Evolutionary conservation across 805 yeast genomes (phyloP).

Genomic region (Teunomyces cretensis): DNA sequence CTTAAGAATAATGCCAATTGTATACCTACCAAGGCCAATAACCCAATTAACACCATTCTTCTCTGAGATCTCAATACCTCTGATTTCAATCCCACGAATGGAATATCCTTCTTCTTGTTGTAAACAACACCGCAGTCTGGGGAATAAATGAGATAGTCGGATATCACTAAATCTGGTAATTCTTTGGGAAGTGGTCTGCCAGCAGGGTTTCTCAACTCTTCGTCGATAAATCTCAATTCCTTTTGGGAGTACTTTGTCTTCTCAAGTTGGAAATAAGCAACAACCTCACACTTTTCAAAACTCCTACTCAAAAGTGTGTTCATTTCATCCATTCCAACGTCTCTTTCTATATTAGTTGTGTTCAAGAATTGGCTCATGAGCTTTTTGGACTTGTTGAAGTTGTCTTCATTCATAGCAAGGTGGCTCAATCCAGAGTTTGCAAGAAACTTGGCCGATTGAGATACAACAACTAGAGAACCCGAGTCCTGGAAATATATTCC

Average conservation of each 20-base stretch:
- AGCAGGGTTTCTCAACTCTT: constrained; percentile 68
- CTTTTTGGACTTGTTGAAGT: constrained; percentile 46
- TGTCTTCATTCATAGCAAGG: constrained; percentile 40
- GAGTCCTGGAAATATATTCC: constrained; percentile 68
- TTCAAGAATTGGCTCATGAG: constrained; percentile 46
- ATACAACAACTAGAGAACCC: constrained; percentile 59
- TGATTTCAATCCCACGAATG: constrained; percentile 53
- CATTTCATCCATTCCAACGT: constrained; percentile 39
- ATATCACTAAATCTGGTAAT: constrained; percentile 56
- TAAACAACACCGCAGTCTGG: constrained; percentile 83
- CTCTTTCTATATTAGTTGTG: constrained; percentile 37
- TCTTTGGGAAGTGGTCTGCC: constrained; percentile 66
- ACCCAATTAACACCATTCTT: constrained; percentile 45
- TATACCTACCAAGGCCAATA: constrained; percentile 40
- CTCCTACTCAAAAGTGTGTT: constrained; percentile 33
- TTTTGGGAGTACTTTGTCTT: constrained; percentile 54
- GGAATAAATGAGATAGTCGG: constrained; percentile 66
- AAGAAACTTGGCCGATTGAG: constrained; percentile 63
- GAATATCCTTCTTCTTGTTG: constrained; percentile 13
- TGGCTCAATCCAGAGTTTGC: constrained; percentile 65
- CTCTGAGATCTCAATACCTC: constrained; percentile 44
- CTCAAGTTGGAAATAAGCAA: constrained; percentile 65
- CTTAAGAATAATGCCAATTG: constrained; percentile 60
- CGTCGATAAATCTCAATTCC: constrained; percentile 63
- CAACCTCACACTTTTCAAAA: constrained; percentile 62